Evolutionary conservation across 805 yeast species (phyloP), one percentile per base, ranked within the genome.

Genomic region (Candida oleophila): DNA sequence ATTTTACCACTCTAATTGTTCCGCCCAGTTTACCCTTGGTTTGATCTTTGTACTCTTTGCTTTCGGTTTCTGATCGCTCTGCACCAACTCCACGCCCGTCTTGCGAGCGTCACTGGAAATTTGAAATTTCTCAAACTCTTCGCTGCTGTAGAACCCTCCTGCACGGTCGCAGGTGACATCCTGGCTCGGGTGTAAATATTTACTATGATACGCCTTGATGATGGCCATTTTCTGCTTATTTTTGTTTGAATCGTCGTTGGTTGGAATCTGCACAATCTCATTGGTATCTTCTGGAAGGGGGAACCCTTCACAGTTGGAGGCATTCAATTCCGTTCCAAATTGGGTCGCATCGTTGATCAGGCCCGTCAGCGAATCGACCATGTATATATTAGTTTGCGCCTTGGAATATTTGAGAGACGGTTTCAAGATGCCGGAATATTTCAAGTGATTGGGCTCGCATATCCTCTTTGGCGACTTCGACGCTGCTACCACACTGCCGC

Each of bases 321-420:
- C 74, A 57, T 83, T 83, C 47, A 83, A 69, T 58, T 83, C 87
- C 1, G 89, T 83, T 2, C 87, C 89, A 61, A 78, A 83, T 52
- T 74, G 77, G 2, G 88, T 83, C 8, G 88, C 87, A 55, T 83
- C 88, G 51, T 74, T 76, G 14, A 81, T 55, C 47, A 68, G 68
- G 0, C 87, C 87, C 34, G 83, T 80, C 56, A 81, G 77, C 4
- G 87, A 74, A 52, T 82, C 84, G 25, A 83, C 87, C 39, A 82
- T 64, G 53, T 75, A 71, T 41, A 80, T 80, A 28, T 59, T 57
- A 12, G 52, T 45, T 14, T 50, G 47, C 19, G 52, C 34, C n/a
- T 53, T 47, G 22, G 51, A 47, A 42, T 55, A 49, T 45, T 59
- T 61, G 19, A 70, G 52, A 21, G 62, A 53, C 7, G 82, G 71